Percentiles rank a stretch among this genome's conserved stretches.
phyloP scores from a whole-genome alignment of 2,329 filamentous ascomycete genomes.

The Colletotrichum phormii region DNA sequence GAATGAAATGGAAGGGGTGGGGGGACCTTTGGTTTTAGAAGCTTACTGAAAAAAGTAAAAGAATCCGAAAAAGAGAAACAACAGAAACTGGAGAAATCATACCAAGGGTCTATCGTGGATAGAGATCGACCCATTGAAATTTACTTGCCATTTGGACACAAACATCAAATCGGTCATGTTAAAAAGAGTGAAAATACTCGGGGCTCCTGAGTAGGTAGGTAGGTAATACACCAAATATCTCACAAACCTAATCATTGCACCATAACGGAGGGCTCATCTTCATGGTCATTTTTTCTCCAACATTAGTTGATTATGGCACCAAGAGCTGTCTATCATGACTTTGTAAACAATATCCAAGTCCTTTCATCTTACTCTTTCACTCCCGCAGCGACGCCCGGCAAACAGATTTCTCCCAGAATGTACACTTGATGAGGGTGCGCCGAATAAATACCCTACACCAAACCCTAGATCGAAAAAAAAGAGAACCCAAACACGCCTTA shows the following conservation, averaged over 20 bases:
- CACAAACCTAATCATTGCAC: too few species aligned
- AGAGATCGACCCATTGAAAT: background rate
- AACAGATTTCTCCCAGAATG: constrained; percentile 27
- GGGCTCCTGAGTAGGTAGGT: background rate
- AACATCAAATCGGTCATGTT: background rate
- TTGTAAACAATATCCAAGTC: constrained; percentile 19
- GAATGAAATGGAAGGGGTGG: constrained; percentile 24
- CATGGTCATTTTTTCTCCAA: constrained; percentile 20
- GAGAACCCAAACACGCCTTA: constrained; percentile 8
- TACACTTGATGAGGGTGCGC: constrained; percentile 21
- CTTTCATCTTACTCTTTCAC: constrained; percentile 24
- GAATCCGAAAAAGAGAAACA: background rate
- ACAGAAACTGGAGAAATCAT: background rate
- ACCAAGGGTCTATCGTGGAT: background rate
- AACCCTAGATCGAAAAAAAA: background rate
- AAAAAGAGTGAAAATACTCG: too few species aligned
- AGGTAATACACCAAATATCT: background rate
- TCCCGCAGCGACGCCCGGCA: constrained; percentile 12
- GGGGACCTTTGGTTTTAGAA: too few species aligned
- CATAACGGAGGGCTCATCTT: background rate
- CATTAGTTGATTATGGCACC: constrained; percentile 36
- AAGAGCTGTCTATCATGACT: constrained; percentile 34
- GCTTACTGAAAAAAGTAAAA: background rate
- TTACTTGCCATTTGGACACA: background rate
- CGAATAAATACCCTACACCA: background rate